Conservation (phyloP, 78 protist species). For the Ministeria vibrans region DNA sequence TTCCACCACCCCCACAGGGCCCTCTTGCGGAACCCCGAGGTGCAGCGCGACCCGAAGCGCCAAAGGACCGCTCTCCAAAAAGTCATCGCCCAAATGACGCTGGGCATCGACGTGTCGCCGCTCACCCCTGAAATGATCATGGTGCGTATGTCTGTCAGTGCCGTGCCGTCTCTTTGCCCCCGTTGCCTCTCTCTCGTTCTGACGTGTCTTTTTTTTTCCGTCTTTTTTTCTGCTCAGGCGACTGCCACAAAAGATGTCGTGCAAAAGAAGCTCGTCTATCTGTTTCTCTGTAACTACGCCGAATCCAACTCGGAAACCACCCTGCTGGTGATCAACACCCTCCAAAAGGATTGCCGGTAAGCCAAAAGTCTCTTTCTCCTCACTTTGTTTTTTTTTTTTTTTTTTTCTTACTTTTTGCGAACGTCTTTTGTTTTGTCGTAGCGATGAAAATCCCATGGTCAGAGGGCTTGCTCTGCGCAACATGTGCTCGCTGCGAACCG, state of each 20-base stretch:
- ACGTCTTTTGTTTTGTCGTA: not conserved
- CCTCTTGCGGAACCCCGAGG: not conserved
- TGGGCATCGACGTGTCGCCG: slow-evolving; percentile 83
- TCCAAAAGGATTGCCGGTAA: slow-evolving; percentile 65
- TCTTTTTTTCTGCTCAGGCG: slow-evolving; percentile 12
- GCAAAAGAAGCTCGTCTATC: slow-evolving; percentile 76
- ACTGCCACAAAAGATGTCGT: slow-evolving; percentile 53
- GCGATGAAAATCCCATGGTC: slow-evolving; percentile 83
- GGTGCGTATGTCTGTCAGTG: slow-evolving; percentile 16
- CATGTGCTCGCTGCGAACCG: slow-evolving; percentile 48
- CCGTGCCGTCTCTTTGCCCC: not conserved
- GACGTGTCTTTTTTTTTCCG: not conserved
- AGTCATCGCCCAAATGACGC: slow-evolving; percentile 82
- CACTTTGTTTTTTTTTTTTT: not conserved
- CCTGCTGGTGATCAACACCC: slow-evolving; percentile 80
- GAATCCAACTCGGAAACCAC: slow-evolving; percentile 58
- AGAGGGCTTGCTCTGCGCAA: slow-evolving; percentile 91
- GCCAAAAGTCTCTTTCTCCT: not conserved
- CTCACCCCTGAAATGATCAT: slow-evolving; percentile 81
- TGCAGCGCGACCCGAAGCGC: not conserved
- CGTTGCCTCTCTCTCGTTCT: not conserved
- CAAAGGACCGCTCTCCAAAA: slow-evolving; percentile 46
- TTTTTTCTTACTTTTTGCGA: not conserved
- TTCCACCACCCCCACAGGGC: not conserved
- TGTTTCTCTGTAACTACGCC: slow-evolving; percentile 71